Evolutionary conservation across 306 rosid species (phyloP), one percentile per base, ranked within the genome.

Genomic region (Corylus heterophylla): DNA sequence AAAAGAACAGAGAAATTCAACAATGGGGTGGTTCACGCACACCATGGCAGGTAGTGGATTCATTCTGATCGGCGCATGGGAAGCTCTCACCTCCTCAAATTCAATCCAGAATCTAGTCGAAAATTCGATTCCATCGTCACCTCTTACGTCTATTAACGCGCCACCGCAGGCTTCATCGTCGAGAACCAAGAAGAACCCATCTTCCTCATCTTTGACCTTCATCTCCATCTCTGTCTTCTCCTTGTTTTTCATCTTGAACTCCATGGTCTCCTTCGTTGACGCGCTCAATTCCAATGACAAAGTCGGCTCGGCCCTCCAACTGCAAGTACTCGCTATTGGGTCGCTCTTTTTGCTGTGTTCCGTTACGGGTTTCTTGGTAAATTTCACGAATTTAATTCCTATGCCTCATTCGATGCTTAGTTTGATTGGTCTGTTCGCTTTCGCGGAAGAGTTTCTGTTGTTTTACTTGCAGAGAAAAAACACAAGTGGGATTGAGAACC

Each of bases 381-480:
- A 79, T 29, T 69, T 47, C 55, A n/a, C 73, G 2, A 76, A 56
- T 50, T 85, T 75, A 12, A 0, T 82, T 44, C 42, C 72, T 52
- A 35, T 89, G 6, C 91, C 97, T 1, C 73, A 86, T 0, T 52
- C 85, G 1, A 62, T 94, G 12, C 80, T 86, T 4, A 59, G 66
- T 20, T 83, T 90, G 45, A 13, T 94, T 10, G 87, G 71, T 61
- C 78, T 83, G 12, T 94, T 91, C 79, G 97, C 92, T 18, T 92
- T 94, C 54, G 82, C 68, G 1, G 86, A 91, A 79, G 98, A 94
- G 78, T 92, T 94, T 77, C 71, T 94, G 22, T 31, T 89, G 54
- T 94, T 91, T 81, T 92, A 89, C 79, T 89, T 94, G 22, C 97
- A 89, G 74, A 79, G 93, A 17, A 94, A 94, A 63, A 97, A 92